Base-by-base conservation (phyloP, 371 early-diverging fungal genomes). In the Mortierella sp. region DNA sequence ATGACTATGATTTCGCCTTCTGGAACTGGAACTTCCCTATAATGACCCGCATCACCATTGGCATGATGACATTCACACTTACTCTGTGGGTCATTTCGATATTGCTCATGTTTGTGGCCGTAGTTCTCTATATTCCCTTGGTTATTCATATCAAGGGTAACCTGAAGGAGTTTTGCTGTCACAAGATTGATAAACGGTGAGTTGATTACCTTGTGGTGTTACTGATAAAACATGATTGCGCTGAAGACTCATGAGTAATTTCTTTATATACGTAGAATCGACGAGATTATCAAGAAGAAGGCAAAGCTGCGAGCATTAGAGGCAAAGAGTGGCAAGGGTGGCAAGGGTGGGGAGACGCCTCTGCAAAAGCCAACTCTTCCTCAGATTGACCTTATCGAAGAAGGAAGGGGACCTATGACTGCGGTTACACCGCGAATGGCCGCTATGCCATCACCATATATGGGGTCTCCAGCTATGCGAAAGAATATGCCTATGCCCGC, bases 151-250 rank as follows among this genome's bases (percentile, higher is more conserved):
- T 97, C 65, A 90, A 92, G 43, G 97, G 97, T 16, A 97, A 96
- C 77, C 83, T 97, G 57, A 97, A 97, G 74, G 97, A 97, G 74
- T 97, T 94, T 74, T 94, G 94, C 70, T 95, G 95, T 69, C 95
- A 96, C 84, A 95, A 94, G 80, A 93, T 97, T 57, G 97, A 97
- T 83, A 97, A 96, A 81, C 86, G 96, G 90, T 88, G 84, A 70
- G 41, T 32, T 8, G 33, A 19, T 2, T 58, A 5, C 58, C 15
- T 11, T 19, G 19, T 4, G 38, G 13, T 8, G 45, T 43, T 43
- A 13, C 16, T 7, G 16, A 7, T 8, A n/a, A 8, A 24, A 48
- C 43, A 63, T 43, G 16, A 22, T 50, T 8, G 32, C 24, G 0
- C 19, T 52, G 52, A 22, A 52, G 19, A 52, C 22, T 52, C 52